phyloP scores from a whole-genome alignment of 352 stramenopile species.

The Pythium aristosporum region DNA sequence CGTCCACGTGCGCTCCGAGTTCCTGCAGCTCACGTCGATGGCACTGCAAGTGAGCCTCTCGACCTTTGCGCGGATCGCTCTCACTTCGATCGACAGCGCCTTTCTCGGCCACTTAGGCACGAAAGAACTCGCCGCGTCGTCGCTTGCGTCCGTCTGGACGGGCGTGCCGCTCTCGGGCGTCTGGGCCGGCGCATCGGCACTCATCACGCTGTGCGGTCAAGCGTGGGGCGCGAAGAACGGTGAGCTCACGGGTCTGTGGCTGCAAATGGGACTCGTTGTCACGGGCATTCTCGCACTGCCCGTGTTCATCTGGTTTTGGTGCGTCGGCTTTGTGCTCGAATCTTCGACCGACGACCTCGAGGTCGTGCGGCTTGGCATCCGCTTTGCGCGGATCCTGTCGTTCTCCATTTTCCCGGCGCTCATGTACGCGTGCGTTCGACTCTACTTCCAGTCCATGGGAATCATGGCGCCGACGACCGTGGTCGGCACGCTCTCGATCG shows the following conservation, averaged over 20 bases:
- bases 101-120: constrained; percentile 78
- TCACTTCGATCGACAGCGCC: constrained; percentile 75
- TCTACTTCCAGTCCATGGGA: constrained; percentile 86
- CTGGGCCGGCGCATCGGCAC: constrained; percentile 64
- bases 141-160: constrained; percentile 75
- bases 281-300: constrained; percentile 45
- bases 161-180: constrained; percentile 65
- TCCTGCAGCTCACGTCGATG: constrained; percentile 70
- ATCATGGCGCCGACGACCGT: constrained; percentile 76
- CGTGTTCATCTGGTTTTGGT: constrained; percentile 63
- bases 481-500: constrained; percentile 66
- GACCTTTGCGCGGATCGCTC: constrained; percentile 70
- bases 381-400: constrained; percentile 76
- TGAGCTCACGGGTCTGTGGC: constrained; percentile 63
- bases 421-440: constrained; percentile 69
- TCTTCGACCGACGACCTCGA: constrained; percentile 62
- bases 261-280: constrained; percentile 66
- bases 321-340: constrained; percentile 52
- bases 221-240: constrained; percentile 71
- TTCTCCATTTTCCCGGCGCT: constrained; percentile 80
- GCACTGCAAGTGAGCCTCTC: constrained; percentile 78
- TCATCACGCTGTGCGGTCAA: constrained; percentile 80
- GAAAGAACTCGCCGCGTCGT: constrained; percentile 68
- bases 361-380: constrained; percentile 61
- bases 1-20: constrained; percentile 58